Base-by-base conservation (phyloP, 192 early-diverging fungal genomes). In the Spizellomyces punctatus region DNA sequence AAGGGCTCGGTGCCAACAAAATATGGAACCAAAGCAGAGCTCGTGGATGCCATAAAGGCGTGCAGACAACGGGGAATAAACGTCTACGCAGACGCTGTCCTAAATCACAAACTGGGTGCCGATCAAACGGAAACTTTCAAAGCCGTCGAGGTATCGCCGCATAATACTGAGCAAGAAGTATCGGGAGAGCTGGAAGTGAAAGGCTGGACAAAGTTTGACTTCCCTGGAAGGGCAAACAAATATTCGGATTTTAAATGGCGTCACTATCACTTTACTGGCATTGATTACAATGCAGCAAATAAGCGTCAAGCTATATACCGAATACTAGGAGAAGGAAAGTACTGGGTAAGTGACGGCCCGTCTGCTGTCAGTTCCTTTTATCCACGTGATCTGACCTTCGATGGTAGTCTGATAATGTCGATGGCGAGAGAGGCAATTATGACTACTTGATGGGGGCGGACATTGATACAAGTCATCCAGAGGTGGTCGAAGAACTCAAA, bases 381-480 rank as follows among this genome's bases (percentile, higher is more conserved):
- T 47, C 43, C 14, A 65, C 9, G 17, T 19, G n/a, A 17, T 0
- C 64, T 43, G 42, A 44, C 6, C 7, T 46, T 47, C 2, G 45
- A 7, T 22, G 0, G 4, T 7, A 75, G 73, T 67, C 82, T 1
- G 77, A 83, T 12, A 78, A 83, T 64, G 82, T 83, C 1, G 76
- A 78, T 56, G 57, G 57, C 12, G 82, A 83, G 45, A 77, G 78
- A 27, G 82, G 82, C 41, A 83, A 83, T 67, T 83, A 76, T 71
- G 82, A 83, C 63, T 83, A 79, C 46, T 65, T 83, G 27, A 79
- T 83, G 79, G 80, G 71, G 9, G 72, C 74, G 19, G 75, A 83
- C 47, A 71, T 83, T 46, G 79, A 75, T 47, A 75, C 73, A 8
- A 8, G 19, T 17, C 73, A 75, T 52, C 68, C 68, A 4, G 68